Conservation (phyloP, 176 grass and related monocot genomes). For the Guadua angustifolia region DNA sequence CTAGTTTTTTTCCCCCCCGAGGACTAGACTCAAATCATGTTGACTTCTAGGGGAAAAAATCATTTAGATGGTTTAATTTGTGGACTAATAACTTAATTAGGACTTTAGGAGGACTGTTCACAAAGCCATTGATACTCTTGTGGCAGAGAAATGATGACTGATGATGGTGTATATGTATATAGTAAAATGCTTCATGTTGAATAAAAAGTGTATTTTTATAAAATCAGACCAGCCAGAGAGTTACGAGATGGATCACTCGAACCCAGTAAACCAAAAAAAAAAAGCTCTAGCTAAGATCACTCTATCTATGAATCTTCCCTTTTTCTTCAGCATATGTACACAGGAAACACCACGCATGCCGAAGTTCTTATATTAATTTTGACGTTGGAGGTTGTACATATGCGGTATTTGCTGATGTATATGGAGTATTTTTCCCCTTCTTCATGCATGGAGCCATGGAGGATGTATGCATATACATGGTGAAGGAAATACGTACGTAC, state of each 20-base stretch:
- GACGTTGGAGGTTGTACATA: neutral
- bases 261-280: neutral
- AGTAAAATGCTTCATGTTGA: neutral
- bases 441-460: neutral
- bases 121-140: too few relatives aligned
- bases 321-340: neutral
- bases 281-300: neutral
- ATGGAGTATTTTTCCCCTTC: neutral
- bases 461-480: neutral
- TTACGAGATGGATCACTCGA: neutral
- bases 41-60: too few relatives aligned
- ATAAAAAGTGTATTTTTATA: neutral
- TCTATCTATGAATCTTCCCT: neutral
- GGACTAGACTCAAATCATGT: too few relatives aligned
- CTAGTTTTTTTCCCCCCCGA: too few relatives aligned
- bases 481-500: neutral
- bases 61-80: too few relatives aligned
- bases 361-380: neutral
- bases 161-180: neutral
- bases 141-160: neutral
- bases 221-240: neutral
- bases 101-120: too few relatives aligned
- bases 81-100: too few relatives aligned
- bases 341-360: neutral
- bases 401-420: too few relatives aligned